These are phyloP conservation scores for Talaromyces thailandensis DNA, from an alignment of 495 filamentous ascomycete genomes.

Conservation along the genomic window DNA sequence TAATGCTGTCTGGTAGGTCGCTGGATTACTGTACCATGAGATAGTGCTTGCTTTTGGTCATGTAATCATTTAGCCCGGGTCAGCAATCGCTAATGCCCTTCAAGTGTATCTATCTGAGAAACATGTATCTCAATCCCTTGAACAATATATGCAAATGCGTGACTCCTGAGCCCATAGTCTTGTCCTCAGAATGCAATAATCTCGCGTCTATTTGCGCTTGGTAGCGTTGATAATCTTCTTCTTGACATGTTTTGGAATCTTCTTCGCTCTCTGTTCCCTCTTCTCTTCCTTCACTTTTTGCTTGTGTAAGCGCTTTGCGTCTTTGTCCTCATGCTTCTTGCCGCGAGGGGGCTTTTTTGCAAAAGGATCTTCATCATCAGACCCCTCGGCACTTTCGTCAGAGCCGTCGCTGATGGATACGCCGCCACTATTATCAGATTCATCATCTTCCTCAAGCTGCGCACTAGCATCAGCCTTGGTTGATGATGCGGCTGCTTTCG, in stretches of 20 bases:
- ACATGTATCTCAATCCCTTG: not conserved
- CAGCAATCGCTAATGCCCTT: not conserved
- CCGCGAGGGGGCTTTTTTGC: slow-evolving; percentile 66
- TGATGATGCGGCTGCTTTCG: slow-evolving; percentile 16
- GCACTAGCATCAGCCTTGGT: slow-evolving; percentile 10
- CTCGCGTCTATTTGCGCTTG: slow-evolving; percentile 9
- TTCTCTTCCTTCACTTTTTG: slow-evolving; percentile 89
- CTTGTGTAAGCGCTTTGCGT: slow-evolving; percentile 82
- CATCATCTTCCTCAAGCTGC: slow-evolving; percentile 27
- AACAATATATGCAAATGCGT: not conserved
- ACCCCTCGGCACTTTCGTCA: slow-evolving; percentile 28
- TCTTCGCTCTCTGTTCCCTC: slow-evolving; percentile 79
- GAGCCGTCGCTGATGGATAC: slow-evolving; percentile 29
- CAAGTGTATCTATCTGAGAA: not conserved
- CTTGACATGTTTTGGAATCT: slow-evolving; percentile 93
- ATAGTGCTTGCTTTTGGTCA: not conserved
- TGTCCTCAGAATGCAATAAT: not conserved
- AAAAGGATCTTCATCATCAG: slow-evolving; percentile 37
- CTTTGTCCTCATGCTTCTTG: slow-evolving; percentile 87
- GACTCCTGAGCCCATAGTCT: not conserved
- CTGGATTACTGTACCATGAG: not conserved
- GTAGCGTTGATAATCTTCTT: slow-evolving; percentile 57
- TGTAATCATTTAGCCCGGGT: not conserved
- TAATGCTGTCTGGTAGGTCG: too few species aligned
- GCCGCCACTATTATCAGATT: slow-evolving; percentile 41